phyloP scores from a whole-genome alignment of 257 asterid species.

The Paraleonurus japonicus region DNA sequence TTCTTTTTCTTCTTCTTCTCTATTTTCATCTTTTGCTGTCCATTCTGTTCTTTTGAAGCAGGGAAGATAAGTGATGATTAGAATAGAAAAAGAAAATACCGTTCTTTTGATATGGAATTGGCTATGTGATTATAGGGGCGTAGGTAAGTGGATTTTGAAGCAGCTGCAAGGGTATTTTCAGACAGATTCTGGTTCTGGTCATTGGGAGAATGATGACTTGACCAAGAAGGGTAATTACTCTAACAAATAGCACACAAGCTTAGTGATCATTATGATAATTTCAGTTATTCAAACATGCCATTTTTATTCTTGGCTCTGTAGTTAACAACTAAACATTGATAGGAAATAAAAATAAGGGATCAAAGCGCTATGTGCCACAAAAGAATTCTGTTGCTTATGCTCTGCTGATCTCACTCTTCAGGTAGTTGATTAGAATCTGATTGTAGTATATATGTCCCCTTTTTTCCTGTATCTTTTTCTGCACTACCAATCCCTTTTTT shows the following conservation, averaged over 20 bases:
- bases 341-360: slow-evolving; percentile 64
- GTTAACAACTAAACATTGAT: slow-evolving; percentile 19
- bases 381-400: slow-evolving; percentile 96
- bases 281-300: slow-evolving; percentile 6
- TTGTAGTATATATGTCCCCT: background rate
- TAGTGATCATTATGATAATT: background rate
- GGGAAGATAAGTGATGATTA: background rate
- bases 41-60: background rate
- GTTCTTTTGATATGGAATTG: background rate
- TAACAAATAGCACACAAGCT: background rate
- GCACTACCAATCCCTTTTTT: background rate
- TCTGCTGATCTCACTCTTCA: slow-evolving; percentile 74
- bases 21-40: background rate
- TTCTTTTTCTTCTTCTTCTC: too few species aligned
- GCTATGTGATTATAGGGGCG: slow-evolving; percentile 53
- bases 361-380: slow-evolving; percentile 79
- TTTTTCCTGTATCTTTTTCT: background rate
- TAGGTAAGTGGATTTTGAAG: slow-evolving; percentile 94
- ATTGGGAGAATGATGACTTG: slow-evolving; percentile 43
- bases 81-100: background rate
- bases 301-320: slow-evolving; percentile 5
- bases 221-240: slow-evolving; percentile 46
- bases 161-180: slow-evolving; percentile 71
- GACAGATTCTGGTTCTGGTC: slow-evolving; percentile 39
- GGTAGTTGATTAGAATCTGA: slow-evolving; percentile 37